These are phyloP conservation scores for Aureobasidium melanogenum DNA, from an alignment of 2,329 filamentous ascomycete species.

Conservation along the genomic window DNA sequence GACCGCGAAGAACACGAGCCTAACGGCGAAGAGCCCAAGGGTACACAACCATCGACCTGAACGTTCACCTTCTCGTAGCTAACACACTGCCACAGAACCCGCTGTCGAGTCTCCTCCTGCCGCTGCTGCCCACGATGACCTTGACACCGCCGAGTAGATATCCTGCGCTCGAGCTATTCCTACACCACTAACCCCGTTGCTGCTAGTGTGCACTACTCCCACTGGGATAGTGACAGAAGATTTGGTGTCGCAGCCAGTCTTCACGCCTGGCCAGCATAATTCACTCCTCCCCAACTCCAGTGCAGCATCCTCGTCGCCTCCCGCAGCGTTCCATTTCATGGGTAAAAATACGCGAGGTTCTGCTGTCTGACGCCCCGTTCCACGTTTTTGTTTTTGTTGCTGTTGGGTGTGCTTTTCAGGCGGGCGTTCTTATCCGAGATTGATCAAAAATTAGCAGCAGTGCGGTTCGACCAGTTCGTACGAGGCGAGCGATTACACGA, in stretches of 20 bases:
- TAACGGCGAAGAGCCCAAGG: constrained; percentile 85
- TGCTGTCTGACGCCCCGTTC: constrained; percentile 5
- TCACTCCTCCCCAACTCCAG: background rate
- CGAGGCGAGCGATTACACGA: constrained; percentile 8
- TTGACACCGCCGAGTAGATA: constrained; percentile 79
- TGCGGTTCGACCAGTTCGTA: constrained; percentile 3
- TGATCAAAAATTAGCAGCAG: constrained; percentile 12
- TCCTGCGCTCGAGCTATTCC: background rate
- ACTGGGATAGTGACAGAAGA: constrained; percentile 6
- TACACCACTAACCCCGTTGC: background rate
- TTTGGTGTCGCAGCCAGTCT: background rate
- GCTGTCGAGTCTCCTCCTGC: constrained; percentile 64
- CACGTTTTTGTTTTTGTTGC: background rate
- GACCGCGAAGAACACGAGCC: constrained; percentile 18
- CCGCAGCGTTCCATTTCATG: background rate
- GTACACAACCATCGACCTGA: constrained; percentile 39
- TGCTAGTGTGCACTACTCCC: background rate
- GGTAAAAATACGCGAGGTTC: constrained; percentile 5
- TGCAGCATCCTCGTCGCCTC: constrained; percentile 3
- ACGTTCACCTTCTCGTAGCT: constrained; percentile 18
- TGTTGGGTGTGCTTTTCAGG: background rate
- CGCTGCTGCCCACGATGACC: constrained; percentile 72
- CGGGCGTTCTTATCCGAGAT: constrained; percentile 4
- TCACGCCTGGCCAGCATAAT: constrained; percentile 3
- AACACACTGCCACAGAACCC: constrained; percentile 27